Conservation (phyloP, 2,329 filamentous ascomycete species). For the Chaetothyriales sp. region DNA sequence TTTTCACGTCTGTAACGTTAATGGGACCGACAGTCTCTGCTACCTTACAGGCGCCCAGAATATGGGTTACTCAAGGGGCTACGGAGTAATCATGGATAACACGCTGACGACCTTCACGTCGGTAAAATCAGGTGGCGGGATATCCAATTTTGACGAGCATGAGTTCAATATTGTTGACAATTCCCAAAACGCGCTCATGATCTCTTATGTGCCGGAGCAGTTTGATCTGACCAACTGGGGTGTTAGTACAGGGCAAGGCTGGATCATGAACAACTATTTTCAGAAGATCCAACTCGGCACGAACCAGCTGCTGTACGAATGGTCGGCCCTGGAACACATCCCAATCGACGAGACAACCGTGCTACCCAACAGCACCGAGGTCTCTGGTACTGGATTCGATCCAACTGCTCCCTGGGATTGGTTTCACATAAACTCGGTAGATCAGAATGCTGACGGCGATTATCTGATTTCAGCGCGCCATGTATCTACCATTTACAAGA, state of each 20-base stretch:
- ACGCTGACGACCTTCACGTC: constrained; percentile 8
- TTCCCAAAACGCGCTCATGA: constrained; percentile 27
- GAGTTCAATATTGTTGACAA: constrained; percentile 35
- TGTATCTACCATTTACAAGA: constrained; percentile 27
- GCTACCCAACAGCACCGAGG: constrained; percentile 28
- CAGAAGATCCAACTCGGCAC: constrained; percentile 39
- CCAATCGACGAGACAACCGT: constrained; percentile 34
- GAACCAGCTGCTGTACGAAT: constrained; percentile 42
- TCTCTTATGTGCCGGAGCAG: constrained; percentile 21
- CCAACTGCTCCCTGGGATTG: constrained; percentile 32
- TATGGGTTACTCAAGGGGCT: constrained; percentile 36
- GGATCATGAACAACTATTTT: constrained; percentile 21
- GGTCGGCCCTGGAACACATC: constrained; percentile 42
- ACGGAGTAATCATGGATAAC: constrained; percentile 38
- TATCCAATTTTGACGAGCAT: constrained; percentile 31
- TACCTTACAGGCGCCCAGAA: constrained; percentile 38
- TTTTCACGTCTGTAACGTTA: constrained; percentile 35
- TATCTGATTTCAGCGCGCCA: constrained; percentile 30
- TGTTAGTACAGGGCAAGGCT: constrained; percentile 8
- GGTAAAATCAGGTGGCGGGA: constrained; percentile 7
- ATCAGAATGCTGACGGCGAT: constrained; percentile 27
- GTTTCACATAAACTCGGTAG: constrained; percentile 30
- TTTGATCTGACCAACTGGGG: constrained; percentile 6
- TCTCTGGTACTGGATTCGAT: constrained; percentile 33
- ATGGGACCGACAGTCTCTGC: constrained; percentile 34